Base-by-base conservation (phyloP, 2,329 filamentous ascomycete genomes). In the Penicillium sp. region DNA sequence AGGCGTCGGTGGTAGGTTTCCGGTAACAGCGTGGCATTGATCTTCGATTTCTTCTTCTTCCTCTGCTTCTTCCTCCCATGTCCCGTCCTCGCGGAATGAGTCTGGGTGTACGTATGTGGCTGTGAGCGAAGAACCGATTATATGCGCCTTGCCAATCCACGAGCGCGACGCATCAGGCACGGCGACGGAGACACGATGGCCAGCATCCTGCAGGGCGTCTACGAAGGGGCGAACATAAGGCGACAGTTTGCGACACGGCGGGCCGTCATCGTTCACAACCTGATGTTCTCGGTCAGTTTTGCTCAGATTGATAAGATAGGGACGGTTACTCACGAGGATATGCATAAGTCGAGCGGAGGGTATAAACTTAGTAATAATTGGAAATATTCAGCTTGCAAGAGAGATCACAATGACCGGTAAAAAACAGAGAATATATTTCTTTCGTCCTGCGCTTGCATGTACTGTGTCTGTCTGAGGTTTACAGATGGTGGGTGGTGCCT, bases 101-200 rank as follows among this genome's bases (percentile, higher is more conserved):
- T 76, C 76, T 0, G 82, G 82, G 4, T 86, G 86, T 72, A 91
- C 94, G 77, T 93, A 95, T 42, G 82, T 79, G 6, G 90, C 91
- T 72, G 86, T 89, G 60, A 94, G 81, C 1, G 87, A 86, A 71
- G 91, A 86, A 61, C 91, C 91, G 67, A 96, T 92, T 68, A 97
- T 87, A 74, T 97, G 92, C 1, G 92, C 92, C 78, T 97, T 97
- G 64, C 91, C 91, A 69, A 97, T 96, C 92, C 92, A 97, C 20
- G 90, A 95, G 53, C 92, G 86, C 71, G 96, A 93, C 5, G 85
- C 86, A 69, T 95, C 84, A 6, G 92, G 92, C 35, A 97, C 84
- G 64, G 91, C 90, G 60, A 97, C 91, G 14, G 90, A 95, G 64
- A 97, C 89, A 26, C 77, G 80, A 74, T 96, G 92, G 26, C 91